These are phyloP conservation scores for Acanthamoeba healyi DNA, from an alignment of 208 protist species.

Conservation along the genomic window DNA sequence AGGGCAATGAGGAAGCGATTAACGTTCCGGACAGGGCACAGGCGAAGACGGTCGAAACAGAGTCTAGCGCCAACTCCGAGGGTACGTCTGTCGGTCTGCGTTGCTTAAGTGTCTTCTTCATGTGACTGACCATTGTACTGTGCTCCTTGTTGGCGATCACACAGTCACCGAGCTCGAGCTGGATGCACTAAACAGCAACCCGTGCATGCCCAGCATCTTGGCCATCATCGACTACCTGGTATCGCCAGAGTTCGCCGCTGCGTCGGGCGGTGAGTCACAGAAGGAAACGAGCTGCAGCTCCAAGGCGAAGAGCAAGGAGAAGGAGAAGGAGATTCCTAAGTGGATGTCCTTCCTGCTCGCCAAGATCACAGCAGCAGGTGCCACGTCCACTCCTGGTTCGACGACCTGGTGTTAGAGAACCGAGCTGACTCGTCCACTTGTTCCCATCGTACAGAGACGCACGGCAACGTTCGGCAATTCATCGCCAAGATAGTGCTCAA, in stretches of 20 bases:
- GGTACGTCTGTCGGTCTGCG: not conserved
- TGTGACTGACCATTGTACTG: not conserved
- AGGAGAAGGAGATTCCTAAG: constrained; percentile 80
- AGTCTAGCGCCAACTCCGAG: not conserved
- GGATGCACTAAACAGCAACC: constrained; percentile 86
- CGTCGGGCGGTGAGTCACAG: constrained; percentile 12
- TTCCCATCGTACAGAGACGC: constrained; percentile 34
- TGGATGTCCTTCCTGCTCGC: constrained; percentile 90
- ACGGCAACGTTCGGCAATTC: constrained; percentile 88
- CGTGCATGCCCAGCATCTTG: constrained; percentile 86
- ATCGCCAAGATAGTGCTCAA: constrained; percentile 89
- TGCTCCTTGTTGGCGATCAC: not conserved
- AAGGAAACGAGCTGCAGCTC: constrained; percentile 11
- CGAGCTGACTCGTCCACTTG: not conserved
- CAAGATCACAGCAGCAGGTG: constrained; percentile 76
- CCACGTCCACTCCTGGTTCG: not conserved
- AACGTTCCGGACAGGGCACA: not conserved
- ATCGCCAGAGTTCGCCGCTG: constrained; percentile 49
- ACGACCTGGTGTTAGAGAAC: too few relatives aligned
- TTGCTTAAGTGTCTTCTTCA: not conserved
- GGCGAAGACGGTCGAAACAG: not conserved
- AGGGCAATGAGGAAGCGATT: constrained; percentile 26
- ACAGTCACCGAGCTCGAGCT: constrained; percentile 82
- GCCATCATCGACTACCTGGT: constrained; percentile 82
- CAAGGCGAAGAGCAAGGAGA: constrained; percentile 18